Evolutionary conservation across 2,329 filamentous ascomycete species (phyloP), one percentile per base, ranked within the genome.

Genomic region (Colletotrichum scovillei): DNA sequence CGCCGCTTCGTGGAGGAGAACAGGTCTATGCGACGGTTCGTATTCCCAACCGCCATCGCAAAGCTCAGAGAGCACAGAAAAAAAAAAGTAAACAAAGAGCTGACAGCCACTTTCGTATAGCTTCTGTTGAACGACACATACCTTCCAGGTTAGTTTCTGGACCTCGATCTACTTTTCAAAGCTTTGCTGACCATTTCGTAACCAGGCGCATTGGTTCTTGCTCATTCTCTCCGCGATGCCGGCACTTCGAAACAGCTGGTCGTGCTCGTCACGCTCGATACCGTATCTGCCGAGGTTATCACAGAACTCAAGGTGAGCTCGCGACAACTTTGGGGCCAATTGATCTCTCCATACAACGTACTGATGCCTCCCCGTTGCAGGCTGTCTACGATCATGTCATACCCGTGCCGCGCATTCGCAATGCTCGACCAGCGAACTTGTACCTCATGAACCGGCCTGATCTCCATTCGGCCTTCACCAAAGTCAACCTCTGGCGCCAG

Each of bases 401-500:
- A 75, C 92, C 95, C 38, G 94, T 98, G 69, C 89, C 92, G 68
- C 91, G 92, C 75, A 92, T 98, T 79, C 90, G 89, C 75, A 98
- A 95, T 81, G 88, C 90, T 72, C 90, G 89, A 56, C 93, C 94
- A 3, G 91, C 91, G 71, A 98, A 98, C 79, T 90, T 99, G 69
- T 92, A 93, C 82, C 89, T 98, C 69, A 98, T 99, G 95, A 92
- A 95, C 81, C 94, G 97, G 66, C 90, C 92, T 75, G 97, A 99
- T 80, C 88, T 99, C 63, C 92, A 96, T 79, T 96, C 95, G 32
- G 94, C 95, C 75, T 98, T 98, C 80, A 98, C 97, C 77, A 99
- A 99, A 86, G 95, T 99, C 83, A 92, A 94, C 76, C 88, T 99
- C 22, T 99, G 97, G 97, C 94, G 92, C 76, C 93, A 95, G 83